Base-by-base conservation (phyloP, 192 early-diverging fungal species). In the Podochytrium sp. region DNA sequence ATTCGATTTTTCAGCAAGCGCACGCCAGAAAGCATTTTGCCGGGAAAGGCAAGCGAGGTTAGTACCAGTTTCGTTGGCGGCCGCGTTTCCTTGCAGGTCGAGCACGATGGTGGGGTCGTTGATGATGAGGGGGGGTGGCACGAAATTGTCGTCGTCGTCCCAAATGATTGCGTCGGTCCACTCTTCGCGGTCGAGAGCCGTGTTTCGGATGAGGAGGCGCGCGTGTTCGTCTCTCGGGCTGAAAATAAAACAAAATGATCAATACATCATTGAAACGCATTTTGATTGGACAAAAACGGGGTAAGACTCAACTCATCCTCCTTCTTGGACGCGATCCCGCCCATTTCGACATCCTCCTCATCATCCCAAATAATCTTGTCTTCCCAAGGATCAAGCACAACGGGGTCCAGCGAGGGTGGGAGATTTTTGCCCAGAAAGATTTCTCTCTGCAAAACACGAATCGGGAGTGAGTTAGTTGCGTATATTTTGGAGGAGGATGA, bases 381-480 rank as follows among this genome's bases (percentile, higher is more conserved):
- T 70, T 98, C 94, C 96, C 96, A 98, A 32, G 77, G 65, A 40
- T 94, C 92, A 40, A 95, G 80, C 52, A 92, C 85, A 41, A 96
- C 76, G 5, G 93, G 86, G 42, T 62, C 87, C 81, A 77, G 84
- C 18, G 74, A 63, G 18, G 49, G 20, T 7, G 53, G 60, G 3
- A 64, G n/a, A 37, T n/a, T n/a, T 25, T 74, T 59, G n/a, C 30
- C 23, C 6, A 14, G 25, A 30, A 62, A 74, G 2, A 74, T 74
- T 50, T 63, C 72, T 3, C 60, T 29, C 70, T 72, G 53, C 27
- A 52, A 35, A 5, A 42, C 32, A 7, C 40, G 10, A 20, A 18
- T 66, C 14, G 20, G n/a, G 56, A 1, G 5, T 32, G 32, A 38
- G 6, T 56, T 39, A 41, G 6, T 10, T n/a, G n/a, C n/a, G n/a